A percentile compares a stretch with the other conserved stretches of the same genome.
Evolutionary conservation across 2,329 filamentous ascomycete species (phyloP).

Genomic region (Cercospora berteroae): DNA sequence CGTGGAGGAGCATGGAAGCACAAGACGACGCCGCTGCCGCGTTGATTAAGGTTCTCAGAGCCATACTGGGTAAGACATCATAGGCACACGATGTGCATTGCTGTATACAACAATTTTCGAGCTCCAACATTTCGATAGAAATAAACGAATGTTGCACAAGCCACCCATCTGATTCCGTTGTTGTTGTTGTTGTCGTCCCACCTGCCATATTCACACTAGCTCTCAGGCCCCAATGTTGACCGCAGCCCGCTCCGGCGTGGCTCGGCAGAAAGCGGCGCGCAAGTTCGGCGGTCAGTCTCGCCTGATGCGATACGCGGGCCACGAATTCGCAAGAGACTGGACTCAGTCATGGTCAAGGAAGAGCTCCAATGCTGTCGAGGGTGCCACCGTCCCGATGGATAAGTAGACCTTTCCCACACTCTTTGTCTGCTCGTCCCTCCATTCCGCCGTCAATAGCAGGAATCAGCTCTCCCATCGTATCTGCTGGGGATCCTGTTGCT

Average conservation of each 20-base stretch:
- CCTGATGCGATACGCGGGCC: neutral
- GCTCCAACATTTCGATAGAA: neutral
- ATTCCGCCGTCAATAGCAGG: neutral
- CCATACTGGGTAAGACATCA: conserved; percentile 25
- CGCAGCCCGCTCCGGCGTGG: neutral
- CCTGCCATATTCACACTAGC: neutral
- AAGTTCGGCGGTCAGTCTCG: neutral
- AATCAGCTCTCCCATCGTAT: neutral
- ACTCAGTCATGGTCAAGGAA: neutral
- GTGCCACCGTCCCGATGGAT: conserved; percentile 6
- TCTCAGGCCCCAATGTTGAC: neutral
- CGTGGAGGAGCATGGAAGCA: conserved; percentile 48
- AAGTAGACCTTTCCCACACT: conserved; percentile 5
- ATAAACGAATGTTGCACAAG: neutral
- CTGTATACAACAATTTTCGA: neutral
- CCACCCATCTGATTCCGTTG: neutral
- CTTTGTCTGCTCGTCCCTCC: conserved; percentile 1
- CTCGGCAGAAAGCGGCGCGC: conserved; percentile 17
- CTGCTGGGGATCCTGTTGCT: neutral
- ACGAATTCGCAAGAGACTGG: neutral
- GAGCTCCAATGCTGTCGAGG: conserved; percentile 11
- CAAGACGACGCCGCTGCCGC: conserved; percentile 27
- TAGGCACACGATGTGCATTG: neutral
- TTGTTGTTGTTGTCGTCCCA: neutral
- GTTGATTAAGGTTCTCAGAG: conserved; percentile 28